Base-by-base conservation (phyloP, 805 yeast genomes). In the Candida wancherniae region DNA sequence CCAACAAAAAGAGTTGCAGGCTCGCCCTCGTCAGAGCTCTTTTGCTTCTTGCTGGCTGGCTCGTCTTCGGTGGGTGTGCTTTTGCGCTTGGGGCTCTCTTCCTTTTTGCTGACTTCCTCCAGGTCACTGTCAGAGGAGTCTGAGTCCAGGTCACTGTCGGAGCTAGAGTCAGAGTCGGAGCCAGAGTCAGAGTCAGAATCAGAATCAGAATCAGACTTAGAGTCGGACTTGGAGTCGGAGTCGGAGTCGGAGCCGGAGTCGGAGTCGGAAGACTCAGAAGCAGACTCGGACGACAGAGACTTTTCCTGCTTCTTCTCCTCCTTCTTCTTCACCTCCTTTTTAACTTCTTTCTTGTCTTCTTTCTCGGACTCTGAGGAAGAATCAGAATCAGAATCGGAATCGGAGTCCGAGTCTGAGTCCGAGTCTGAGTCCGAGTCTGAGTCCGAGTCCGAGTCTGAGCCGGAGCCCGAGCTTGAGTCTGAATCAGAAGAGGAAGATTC, bases 1-100 rank as follows among this genome's bases (percentile, higher is more conserved):
- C 98, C 98, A 45, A 88, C 97, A 53, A 92, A 92, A 45, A 92
- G 62, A 39, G 97, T 90, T 38, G 90, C 84, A 50, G 87, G 81
- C 63, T 81, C 94, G 16, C 29, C 39, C 9, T 26, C 29, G 45
- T 63, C 69, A 30, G 60, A 61, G 31, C 56, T 45, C 67, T 71
- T 73, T 44, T 65, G 63, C 59, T 75, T 77, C 70, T 80, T 82
- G 37, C 66, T 45, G 31, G 63, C 61, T 22, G 54, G 53, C 38
- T 49, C 53, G 24, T 47, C 55, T 18, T 34, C 41, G 9, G 37
- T 42, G 69, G 44, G 53, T 37, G 56, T 53, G 36, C 45, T 31
- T 39, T 47, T 40, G 28, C 52, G 49, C 50, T 49, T 49, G 69
- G 23, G 53, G 42, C 55, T 50, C 34, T 45, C 54, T 39, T 45